These are phyloP conservation scores for Coemansia umbellata DNA, from an alignment of 192 early-diverging fungal species.

Conservation along the genomic window DNA sequence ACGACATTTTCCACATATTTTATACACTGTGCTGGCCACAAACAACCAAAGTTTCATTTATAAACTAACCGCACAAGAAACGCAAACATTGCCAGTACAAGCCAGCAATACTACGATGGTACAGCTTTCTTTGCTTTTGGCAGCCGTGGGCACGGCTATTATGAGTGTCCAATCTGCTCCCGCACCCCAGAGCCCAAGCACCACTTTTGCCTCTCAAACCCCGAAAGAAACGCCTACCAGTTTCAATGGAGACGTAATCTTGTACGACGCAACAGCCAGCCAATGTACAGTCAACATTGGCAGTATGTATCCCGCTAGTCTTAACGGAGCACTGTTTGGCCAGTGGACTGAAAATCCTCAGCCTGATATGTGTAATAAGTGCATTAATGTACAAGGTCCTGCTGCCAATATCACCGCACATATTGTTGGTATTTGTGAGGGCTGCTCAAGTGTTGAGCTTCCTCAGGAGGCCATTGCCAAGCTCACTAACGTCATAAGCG, in stretches of 20 bases:
- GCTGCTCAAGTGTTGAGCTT: background rate
- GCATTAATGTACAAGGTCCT: background rate
- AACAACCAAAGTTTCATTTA: too few species aligned
- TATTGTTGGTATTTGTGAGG: constrained; percentile 5
- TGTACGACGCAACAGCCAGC: background rate
- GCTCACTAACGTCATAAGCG: background rate
- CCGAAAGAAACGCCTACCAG: too few species aligned
- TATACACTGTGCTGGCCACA: too few species aligned
- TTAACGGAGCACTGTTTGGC: background rate
- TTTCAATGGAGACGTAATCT: background rate
- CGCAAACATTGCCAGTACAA: too few species aligned
- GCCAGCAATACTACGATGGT: too few species aligned
- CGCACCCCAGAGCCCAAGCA: too few species aligned
- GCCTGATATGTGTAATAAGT: constrained; percentile 2
- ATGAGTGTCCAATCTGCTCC: too few species aligned
- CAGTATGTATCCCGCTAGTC: background rate
- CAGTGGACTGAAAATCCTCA: background rate
- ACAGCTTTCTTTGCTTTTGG: too few species aligned
- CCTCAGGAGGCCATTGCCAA: background rate
- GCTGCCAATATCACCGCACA: background rate
- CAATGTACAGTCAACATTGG: background rate
- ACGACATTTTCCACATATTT: too few species aligned
- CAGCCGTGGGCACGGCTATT: too few species aligned
- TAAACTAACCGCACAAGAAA: too few species aligned
- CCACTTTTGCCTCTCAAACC: too few species aligned